These are phyloP conservation scores for Chrysanthemum lavandulifolium DNA, from an alignment of 129 eudicot genomes.

Conservation along the genomic window DNA sequence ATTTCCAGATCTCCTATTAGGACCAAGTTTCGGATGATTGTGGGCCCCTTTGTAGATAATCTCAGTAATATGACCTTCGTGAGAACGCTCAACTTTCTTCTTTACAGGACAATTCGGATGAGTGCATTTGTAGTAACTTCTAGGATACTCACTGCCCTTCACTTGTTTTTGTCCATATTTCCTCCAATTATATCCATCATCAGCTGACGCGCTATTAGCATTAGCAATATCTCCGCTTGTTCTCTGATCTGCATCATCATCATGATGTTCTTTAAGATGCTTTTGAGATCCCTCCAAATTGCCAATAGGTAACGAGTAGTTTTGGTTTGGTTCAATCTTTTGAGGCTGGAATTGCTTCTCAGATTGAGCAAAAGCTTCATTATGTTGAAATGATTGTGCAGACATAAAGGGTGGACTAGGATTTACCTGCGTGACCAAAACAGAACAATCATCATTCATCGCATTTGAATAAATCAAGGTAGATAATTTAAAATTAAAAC, in stretches of 20 bases:
- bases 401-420: constrained; percentile 39
- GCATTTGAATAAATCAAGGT: constrained; percentile 2
- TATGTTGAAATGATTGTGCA: constrained; percentile 46
- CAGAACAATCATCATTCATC: constrained; percentile 1
- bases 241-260: constrained; percentile 53
- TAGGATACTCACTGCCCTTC: constrained; percentile 86
- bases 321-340: constrained; percentile 37
- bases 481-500: constrained; percentile 9
- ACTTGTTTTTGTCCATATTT: constrained; percentile 96
- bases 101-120: constrained; percentile 76
- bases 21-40: constrained; percentile 74
- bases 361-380: constrained; percentile 40
- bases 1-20: constrained; percentile 48
- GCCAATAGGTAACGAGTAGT: constrained; percentile 28
- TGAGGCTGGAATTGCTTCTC: constrained; percentile 42
- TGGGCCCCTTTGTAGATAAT: constrained; percentile 84
- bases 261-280: constrained; percentile 43
- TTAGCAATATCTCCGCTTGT: constrained; percentile 36
- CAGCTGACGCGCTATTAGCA: constrained; percentile 49
- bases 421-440: constrained; percentile 31
- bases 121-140: constrained; percentile 93
- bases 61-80: constrained; percentile 81
- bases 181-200: constrained; percentile 89
- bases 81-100: constrained; percentile 84
- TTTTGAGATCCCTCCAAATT: constrained; percentile 46